Percentiles rank a stretch among this genome's conserved stretches.
Evolutionary conservation across 768 basidiomycete genomes (phyloP).

Genomic region (Serendipita indica): DNA sequence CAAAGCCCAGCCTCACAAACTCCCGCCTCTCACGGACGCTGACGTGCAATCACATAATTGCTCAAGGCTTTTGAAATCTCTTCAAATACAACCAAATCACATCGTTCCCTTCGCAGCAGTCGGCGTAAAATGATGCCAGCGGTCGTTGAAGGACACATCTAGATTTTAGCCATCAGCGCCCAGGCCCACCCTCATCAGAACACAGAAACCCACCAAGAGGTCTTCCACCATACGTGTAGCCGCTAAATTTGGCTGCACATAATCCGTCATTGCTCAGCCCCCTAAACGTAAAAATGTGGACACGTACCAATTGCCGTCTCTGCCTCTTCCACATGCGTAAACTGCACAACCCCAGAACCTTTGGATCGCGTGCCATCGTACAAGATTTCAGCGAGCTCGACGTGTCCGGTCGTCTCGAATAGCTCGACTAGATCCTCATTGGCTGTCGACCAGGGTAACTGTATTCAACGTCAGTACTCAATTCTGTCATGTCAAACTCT

Average conservation of each 20-base stretch:
- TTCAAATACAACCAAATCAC: not conserved
- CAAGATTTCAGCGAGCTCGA: conserved; percentile 87
- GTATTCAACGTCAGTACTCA: conserved; percentile 6
- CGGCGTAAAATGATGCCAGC: conserved; percentile 87
- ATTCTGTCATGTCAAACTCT: too few species aligned
- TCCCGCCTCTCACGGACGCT: not conserved
- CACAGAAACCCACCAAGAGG: conserved; percentile 46
- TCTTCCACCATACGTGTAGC: conserved; percentile 87
- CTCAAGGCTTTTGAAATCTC: not conserved
- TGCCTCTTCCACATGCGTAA: conserved; percentile 71
- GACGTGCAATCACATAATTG: not conserved
- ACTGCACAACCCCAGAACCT: conserved; percentile 92
- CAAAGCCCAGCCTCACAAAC: not conserved
- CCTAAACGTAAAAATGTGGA: not conserved
- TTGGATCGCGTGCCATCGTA: conserved; percentile 87
- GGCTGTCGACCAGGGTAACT: conserved; percentile 98
- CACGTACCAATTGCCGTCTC: conserved; percentile 79
- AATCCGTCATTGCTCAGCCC: not conserved
- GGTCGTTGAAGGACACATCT: conserved; percentile 92
- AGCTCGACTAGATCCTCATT: conserved; percentile 97
- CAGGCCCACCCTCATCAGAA: conserved; percentile 5
- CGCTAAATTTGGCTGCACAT: conserved; percentile 71
- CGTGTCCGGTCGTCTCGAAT: conserved; percentile 94
- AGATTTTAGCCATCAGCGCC: conserved; percentile 6
- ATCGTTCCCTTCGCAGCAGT: conserved; percentile 66